Evolutionary conservation across 2,329 filamentous ascomycete genomes (phyloP), one percentile per base, ranked within the genome.

Genomic region (Fusarium oligoseptatum): DNA sequence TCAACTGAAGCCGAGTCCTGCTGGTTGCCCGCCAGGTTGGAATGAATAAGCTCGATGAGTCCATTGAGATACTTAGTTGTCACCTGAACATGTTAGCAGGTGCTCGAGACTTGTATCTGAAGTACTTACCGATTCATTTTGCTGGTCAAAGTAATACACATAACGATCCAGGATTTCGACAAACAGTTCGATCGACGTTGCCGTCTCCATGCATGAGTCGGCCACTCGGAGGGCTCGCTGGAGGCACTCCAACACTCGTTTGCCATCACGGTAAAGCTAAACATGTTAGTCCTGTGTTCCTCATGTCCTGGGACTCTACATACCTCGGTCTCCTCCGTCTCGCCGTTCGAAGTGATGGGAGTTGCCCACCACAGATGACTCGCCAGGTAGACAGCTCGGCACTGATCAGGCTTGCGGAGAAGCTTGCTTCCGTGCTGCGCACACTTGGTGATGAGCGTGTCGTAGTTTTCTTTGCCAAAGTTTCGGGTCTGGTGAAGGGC

Each of bases 71-170:
- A 99, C 84, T 98, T 98, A 3, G 93, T 98, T 6, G 97, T 99
- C 43, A 99, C 89, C 89, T 91, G 48, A 11, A 6, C 32, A 10
- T 22, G 60, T 81, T 71, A 80, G 73, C 45, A 34, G 45, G 17
- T 37, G 20, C 32, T 32, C 24, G 15, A 7, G 20, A 22, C 24
- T 8, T 24, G 37, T 11, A 24, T 27, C 43, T 5, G 20, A 12
- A n/a, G 22, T 36, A 80, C 88, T 80, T 82, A 90, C 97, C 76
- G 95, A 95, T 85, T 99, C 97, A 84, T 99, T 99, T 82, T 98
- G 95, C 83, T 99, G 96, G 83, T 99, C 97, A 85, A 98, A 99
- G 86, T 98, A 99, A 84, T 99, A 99, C 63, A 98, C 95, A 82
- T 99, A 99, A 83, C 97, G 92, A 83, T 99, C 98, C 66, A 99